Conservation (phyloP, 345 rosid species). For the Melaleuca alternifolia region DNA sequence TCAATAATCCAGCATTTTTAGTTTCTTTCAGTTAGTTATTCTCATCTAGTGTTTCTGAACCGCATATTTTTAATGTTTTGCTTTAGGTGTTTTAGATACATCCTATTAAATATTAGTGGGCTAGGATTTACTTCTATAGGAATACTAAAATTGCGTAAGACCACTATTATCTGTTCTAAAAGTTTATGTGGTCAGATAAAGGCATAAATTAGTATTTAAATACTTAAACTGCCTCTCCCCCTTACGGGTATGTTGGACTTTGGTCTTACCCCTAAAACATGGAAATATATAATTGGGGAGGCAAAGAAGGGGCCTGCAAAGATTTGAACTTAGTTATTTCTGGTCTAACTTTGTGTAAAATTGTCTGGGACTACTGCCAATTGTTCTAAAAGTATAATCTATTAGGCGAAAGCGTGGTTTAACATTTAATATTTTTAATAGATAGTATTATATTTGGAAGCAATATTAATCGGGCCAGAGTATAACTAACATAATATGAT, state of each 20-base stretch:
- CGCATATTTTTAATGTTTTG: background rate
- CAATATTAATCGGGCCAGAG: background rate
- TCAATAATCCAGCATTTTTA: background rate
- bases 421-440: background rate
- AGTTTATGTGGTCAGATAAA: background rate
- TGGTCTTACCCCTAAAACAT: background rate
- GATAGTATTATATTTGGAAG: background rate
- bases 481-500: background rate
- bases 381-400: background rate
- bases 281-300: background rate
- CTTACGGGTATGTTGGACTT: background rate
- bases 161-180: background rate
- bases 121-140: background rate
- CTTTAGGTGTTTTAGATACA: background rate
- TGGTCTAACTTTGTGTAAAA: background rate
- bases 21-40: background rate
- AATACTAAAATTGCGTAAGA: background rate
- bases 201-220: background rate
- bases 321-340: background rate
- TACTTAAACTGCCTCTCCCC: background rate
- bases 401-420: background rate
- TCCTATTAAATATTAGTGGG: background rate
- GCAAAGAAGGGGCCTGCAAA: background rate
- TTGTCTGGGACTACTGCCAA: background rate
- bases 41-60: background rate